Conservation (phyloP, 352 stramenopile species). For the Globisporangium ultimum region DNA sequence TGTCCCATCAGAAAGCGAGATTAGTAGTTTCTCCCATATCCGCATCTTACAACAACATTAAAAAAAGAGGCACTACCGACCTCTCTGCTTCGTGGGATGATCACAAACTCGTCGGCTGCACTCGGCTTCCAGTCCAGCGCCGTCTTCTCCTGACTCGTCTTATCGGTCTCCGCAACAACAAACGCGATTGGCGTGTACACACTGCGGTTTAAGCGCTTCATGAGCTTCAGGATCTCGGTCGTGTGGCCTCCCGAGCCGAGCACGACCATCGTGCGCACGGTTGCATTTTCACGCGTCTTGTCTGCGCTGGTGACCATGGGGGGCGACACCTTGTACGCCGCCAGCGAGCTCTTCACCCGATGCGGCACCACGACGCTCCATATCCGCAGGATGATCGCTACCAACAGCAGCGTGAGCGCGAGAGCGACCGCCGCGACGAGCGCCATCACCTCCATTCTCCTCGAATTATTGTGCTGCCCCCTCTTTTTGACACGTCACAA, state of each 20-base stretch:
- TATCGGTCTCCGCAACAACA: conserved; percentile 90
- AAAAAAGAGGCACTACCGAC: conserved; percentile 13
- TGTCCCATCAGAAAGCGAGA: neutral
- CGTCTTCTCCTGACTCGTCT: conserved; percentile 83
- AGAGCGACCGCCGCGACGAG: conserved; percentile 5
- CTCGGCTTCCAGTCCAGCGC: conserved; percentile 58
- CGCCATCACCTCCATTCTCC: neutral
- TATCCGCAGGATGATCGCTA: conserved; percentile 9
- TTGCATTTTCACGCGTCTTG: neutral
- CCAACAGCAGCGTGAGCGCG: conserved; percentile 7
- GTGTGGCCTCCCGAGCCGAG: conserved; percentile 90
- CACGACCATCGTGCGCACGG: conserved; percentile 74
- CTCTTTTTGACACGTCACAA: neutral
- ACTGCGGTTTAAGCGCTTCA: conserved; percentile 74
- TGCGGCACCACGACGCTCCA: conserved; percentile 9
- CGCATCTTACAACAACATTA: no score
- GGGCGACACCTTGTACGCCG: conserved; percentile 7
- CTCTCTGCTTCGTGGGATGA: conserved; percentile 92
- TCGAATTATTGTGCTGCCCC: neutral
- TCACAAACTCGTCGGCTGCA: conserved; percentile 45
- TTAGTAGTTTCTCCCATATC: neutral
- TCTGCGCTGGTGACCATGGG: neutral
- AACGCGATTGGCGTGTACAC: conserved; percentile 87
- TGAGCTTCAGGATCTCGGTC: conserved; percentile 94
- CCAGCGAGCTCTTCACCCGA: conserved; percentile 10